Conservation (phyloP, 257 asterid species). For the Nicotiana attenuata region DNA sequence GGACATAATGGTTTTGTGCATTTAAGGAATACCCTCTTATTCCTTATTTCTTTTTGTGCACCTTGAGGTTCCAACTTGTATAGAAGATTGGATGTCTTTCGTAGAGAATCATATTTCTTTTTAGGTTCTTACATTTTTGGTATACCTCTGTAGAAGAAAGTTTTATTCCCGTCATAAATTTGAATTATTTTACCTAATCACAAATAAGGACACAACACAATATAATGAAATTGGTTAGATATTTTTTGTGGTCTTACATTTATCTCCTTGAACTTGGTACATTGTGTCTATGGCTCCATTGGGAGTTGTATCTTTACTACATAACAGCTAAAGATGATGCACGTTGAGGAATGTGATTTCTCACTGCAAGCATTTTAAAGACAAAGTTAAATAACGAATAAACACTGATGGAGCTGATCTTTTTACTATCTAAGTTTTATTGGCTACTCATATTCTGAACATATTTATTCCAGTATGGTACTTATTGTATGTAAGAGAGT, state of each 20-base stretch:
- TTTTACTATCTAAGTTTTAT: neutral
- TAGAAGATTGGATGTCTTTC: neutral
- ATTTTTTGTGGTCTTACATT: neutral
- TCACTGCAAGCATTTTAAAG: neutral
- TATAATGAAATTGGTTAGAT: neutral
- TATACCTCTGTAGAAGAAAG: neutral
- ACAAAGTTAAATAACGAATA: neutral
- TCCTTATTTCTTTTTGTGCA: neutral
- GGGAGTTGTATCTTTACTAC: neutral
- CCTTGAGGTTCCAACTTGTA: neutral
- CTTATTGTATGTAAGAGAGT: neutral
- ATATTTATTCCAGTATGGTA: neutral
- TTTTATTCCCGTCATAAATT: neutral
- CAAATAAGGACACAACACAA: neutral
- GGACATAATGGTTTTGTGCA: neutral
- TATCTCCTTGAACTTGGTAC: neutral
- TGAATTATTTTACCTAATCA: too few species aligned
- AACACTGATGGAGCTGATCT: neutral
- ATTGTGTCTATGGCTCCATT: neutral
- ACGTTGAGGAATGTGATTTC: neutral
- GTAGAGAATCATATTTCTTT: neutral
- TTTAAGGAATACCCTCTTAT: neutral
- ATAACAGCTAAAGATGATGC: neutral
- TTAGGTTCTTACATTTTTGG: neutral
- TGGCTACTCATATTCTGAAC: neutral